phyloP scores from a whole-genome alignment of 2,329 filamentous ascomycete species.

The Penicillium brasilianum region DNA sequence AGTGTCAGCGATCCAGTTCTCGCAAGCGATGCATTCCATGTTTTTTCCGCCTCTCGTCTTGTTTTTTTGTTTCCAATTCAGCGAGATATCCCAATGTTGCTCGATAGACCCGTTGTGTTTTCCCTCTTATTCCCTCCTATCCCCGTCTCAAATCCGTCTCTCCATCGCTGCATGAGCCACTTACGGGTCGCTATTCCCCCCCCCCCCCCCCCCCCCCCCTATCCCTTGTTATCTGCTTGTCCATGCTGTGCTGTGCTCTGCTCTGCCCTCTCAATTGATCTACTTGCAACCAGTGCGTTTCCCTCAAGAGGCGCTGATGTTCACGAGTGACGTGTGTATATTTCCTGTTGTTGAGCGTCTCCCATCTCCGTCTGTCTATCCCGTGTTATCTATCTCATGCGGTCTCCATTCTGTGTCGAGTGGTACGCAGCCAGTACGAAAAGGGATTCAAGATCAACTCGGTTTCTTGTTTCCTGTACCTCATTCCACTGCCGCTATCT shows the following conservation, averaged over 20 bases:
- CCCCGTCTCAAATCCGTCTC: background rate
- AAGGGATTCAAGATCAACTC: background rate
- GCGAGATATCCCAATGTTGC: slow-evolving; percentile 30
- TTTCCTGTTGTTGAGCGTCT: slow-evolving; percentile 30
- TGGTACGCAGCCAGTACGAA: background rate
- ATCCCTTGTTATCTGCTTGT: background rate
- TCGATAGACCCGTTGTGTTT: slow-evolving; percentile 29
- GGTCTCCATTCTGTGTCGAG: background rate
- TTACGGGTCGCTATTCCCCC: background rate
- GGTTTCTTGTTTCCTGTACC: background rate
- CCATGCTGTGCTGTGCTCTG: slow-evolving; percentile 24
- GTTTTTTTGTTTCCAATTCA: slow-evolving; percentile 23
- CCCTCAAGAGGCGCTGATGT: slow-evolving; percentile 35
- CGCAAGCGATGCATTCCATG: slow-evolving; percentile 5
- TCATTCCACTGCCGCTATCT: background rate
- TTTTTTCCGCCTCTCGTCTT: slow-evolving; percentile 7
- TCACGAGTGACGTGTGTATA: slow-evolving; percentile 42
- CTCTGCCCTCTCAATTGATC: slow-evolving; percentile 17
- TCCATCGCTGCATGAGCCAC: slow-evolving; percentile 6
- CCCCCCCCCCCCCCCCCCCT: background rate
- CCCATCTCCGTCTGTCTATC: slow-evolving; percentile 20
- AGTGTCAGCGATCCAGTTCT: background rate
- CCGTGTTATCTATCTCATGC: background rate
- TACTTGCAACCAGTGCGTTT: slow-evolving; percentile 11
- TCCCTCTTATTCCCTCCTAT: slow-evolving; percentile 9